phyloP scores from a whole-genome alignment of 2,329 filamentous ascomycete species.

The Sclerotinia glacialis region DNA sequence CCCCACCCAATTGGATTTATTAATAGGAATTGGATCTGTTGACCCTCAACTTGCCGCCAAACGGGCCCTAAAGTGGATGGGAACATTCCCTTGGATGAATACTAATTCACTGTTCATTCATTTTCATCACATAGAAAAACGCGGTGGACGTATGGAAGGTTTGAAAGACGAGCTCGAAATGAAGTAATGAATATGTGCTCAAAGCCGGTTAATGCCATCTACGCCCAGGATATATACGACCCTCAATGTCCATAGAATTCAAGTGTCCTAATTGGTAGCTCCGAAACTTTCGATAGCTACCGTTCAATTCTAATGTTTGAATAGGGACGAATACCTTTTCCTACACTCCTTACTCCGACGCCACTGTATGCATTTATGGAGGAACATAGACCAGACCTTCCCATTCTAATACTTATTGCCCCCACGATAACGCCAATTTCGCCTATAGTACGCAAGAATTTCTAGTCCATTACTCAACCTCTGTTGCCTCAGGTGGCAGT shows the following conservation, averaged over 20 bases:
- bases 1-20: too few species aligned
- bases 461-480: slow-evolving; percentile 9
- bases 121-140: not conserved
- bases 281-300: not conserved
- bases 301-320: slow-evolving; percentile 3
- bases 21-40: too few species aligned
- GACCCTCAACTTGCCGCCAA: too few species aligned
- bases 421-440: slow-evolving; percentile 9
- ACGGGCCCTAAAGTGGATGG: too few species aligned
- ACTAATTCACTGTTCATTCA: not conserved
- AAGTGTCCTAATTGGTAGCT: not conserved
- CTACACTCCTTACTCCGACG: slow-evolving; percentile 13
- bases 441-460: not conserved
- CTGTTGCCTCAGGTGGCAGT: slow-evolving; percentile 17
- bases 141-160: not conserved
- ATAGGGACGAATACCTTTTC: not conserved
- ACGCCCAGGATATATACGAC: not conserved
- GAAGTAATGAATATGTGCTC: not conserved
- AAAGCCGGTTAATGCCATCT: not conserved
- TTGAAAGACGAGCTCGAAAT: not conserved
- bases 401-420: not conserved
- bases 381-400: not conserved
- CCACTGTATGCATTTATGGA: slow-evolving; percentile 7
- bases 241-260: not conserved
- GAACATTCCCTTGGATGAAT: not conserved